These are phyloP conservation scores for Aegilops longissima DNA, from an alignment of 176 grass and related monocot genomes.

Conservation along the genomic window DNA sequence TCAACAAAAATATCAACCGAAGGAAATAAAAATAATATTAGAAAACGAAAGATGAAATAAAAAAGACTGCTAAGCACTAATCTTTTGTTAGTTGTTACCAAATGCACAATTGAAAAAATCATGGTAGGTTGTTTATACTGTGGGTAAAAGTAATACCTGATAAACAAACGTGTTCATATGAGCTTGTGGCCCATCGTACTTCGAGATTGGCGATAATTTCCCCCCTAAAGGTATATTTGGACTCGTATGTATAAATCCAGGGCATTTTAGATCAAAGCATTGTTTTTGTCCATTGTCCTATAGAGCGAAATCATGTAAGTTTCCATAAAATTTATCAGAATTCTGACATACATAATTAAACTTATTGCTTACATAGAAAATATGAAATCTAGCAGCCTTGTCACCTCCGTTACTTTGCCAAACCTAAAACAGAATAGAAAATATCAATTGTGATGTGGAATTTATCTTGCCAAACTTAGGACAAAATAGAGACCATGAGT, in stretches of 20 bases:
- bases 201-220: neutral
- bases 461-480: neutral
- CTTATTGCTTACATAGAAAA: neutral
- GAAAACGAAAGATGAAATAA: neutral
- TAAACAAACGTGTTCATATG: neutral
- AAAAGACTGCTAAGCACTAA: neutral
- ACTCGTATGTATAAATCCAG: conserved; percentile 6
- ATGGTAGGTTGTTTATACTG: neutral
- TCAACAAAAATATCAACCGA: neutral
- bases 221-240: neutral
- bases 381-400: neutral
- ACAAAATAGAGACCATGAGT: neutral
- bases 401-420: neutral
- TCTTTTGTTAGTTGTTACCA: neutral
- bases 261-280: conserved; percentile 1
- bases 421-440: neutral
- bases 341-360: neutral
- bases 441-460: neutral
- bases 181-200: neutral
- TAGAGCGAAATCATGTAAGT: neutral
- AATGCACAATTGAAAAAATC: neutral
- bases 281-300: neutral
- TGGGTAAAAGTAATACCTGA: neutral
- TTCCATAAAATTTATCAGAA: neutral
- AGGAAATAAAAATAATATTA: neutral